These are phyloP conservation scores for Begonia fuchsioides DNA, from an alignment of 306 rosid species.

Conservation along the genomic window DNA sequence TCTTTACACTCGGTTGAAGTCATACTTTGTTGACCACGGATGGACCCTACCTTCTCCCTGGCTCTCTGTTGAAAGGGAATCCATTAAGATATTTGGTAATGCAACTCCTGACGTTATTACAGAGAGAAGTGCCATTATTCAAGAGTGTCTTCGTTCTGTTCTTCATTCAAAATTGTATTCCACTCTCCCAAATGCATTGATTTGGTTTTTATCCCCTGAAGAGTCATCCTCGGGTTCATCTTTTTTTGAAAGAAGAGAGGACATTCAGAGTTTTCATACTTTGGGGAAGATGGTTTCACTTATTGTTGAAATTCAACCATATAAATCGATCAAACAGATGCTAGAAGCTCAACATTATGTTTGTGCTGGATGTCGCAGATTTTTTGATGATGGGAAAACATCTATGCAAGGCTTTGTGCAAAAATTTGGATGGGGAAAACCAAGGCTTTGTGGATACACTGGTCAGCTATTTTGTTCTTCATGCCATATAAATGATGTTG, in stretches of 20 bases:
- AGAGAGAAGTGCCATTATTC: constrained; percentile 87
- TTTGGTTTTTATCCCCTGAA: constrained; percentile 79
- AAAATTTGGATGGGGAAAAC: constrained; percentile 93
- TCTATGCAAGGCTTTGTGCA: constrained; percentile 65
- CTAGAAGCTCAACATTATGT: constrained; percentile 77
- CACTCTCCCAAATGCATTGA: constrained; percentile 46
- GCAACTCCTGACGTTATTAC: constrained; percentile 81
- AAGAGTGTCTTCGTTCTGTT: constrained; percentile 72
- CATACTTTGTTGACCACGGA: constrained; percentile 47
- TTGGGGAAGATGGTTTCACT: constrained; percentile 85
- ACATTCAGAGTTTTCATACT: constrained; percentile 26
- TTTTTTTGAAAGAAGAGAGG: constrained; percentile 16
- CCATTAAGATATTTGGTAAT: constrained; percentile 74
- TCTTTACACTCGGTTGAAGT: constrained; percentile 55
- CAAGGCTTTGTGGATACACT: constrained; percentile 87
- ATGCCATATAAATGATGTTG: constrained; percentile 85
- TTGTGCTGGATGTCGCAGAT: constrained; percentile 91
- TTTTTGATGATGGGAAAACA: constrained; percentile 72
- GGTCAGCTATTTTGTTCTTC: constrained; percentile 82
- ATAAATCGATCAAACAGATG: constrained; percentile 64
- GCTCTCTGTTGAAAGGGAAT: constrained; percentile 69
- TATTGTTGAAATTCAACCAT: constrained; percentile 68
- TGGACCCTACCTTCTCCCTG: constrained; percentile 81
- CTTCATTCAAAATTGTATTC: constrained; percentile 41
- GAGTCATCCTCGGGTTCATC: constrained; percentile 45